A percentile compares a stretch with the other conserved stretches of the same genome.
Evolutionary conservation across 2,329 filamentous ascomycete genomes (phyloP).

Genomic region (Fusarium sp.): DNA sequence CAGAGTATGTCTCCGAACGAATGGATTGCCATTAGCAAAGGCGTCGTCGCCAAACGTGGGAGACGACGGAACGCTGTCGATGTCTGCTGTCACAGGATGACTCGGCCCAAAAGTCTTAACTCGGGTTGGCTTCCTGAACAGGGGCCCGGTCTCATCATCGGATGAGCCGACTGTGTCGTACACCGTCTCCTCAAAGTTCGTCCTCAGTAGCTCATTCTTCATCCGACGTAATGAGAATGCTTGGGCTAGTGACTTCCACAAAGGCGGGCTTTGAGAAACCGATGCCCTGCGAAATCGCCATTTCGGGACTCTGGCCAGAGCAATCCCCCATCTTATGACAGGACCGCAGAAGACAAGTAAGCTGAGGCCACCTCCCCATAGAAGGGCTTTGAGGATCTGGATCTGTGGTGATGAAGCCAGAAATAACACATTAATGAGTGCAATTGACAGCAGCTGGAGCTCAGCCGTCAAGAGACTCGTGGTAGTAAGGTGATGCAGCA

Average conservation of each 20-base stretch:
- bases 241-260: conserved; percentile 53
- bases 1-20: conserved; percentile 62
- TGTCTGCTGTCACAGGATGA: conserved; percentile 11
- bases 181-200: conserved; percentile 45
- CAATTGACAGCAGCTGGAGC: conserved; percentile 85
- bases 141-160: conserved; percentile 44
- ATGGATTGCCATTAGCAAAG: conserved; percentile 33
- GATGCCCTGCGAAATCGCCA: conserved; percentile 82
- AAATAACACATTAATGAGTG: conserved; percentile 83
- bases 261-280: conserved; percentile 48
- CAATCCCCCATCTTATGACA: conserved; percentile 84
- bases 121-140: conserved; percentile 35
- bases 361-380: conserved; percentile 85
- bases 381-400: conserved; percentile 83
- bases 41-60: conserved; percentile 28
- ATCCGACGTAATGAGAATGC: conserved; percentile 60
- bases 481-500: conserved; percentile 83
- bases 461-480: conserved; percentile 90
- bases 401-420: conserved; percentile 84
- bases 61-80: conserved; percentile 31
- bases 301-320: conserved; percentile 86
- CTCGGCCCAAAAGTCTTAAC: conserved; percentile 46
- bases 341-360: conserved; percentile 78
- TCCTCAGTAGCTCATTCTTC: conserved; percentile 51
- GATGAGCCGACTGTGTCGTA: conserved; percentile 47